Evolutionary conservation across 257 asterid genomes (phyloP).

Genomic region (Solanum ossicruentum): DNA sequence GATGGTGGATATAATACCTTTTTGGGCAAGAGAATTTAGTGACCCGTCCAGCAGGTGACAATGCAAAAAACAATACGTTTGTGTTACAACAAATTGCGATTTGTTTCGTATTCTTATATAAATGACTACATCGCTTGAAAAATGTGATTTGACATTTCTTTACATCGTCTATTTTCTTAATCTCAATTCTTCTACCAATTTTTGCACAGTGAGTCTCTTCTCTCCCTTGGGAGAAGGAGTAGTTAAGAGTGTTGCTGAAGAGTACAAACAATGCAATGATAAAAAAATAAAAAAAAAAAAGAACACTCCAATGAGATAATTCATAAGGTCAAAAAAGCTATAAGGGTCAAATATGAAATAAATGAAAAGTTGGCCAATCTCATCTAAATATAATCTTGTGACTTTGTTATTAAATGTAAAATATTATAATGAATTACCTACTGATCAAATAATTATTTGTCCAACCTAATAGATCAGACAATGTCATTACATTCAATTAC

Average conservation of each 20-base stretch:
- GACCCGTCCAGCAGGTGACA: conserved; percentile 48
- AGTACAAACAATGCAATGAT: neutral
- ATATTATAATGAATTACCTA: neutral
- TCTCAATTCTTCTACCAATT: neutral
- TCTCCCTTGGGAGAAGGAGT: neutral
- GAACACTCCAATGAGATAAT: neutral
- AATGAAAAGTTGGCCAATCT: neutral
- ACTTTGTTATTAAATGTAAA: neutral
- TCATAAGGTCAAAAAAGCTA: neutral
- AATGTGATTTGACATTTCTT: conserved; percentile 55
- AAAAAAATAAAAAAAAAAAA: neutral
- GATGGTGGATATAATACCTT: conserved; percentile 3
- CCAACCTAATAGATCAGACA: too few species aligned
- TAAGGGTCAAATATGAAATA: neutral
- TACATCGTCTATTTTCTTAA: neutral
- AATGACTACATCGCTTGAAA: conserved; percentile 40
- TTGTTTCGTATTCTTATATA: conserved; percentile 40
- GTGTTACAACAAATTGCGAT: conserved; percentile 26
- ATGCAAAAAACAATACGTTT: conserved; percentile 40
- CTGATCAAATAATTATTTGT: too few species aligned
- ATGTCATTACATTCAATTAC: too few species aligned
- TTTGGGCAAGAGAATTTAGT: conserved; percentile 24
- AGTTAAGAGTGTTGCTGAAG: neutral
- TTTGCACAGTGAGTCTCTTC: neutral
- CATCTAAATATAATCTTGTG: neutral